phyloP scores from a whole-genome alignment of 257 asterid genomes.

The Solanum acaule region DNA sequence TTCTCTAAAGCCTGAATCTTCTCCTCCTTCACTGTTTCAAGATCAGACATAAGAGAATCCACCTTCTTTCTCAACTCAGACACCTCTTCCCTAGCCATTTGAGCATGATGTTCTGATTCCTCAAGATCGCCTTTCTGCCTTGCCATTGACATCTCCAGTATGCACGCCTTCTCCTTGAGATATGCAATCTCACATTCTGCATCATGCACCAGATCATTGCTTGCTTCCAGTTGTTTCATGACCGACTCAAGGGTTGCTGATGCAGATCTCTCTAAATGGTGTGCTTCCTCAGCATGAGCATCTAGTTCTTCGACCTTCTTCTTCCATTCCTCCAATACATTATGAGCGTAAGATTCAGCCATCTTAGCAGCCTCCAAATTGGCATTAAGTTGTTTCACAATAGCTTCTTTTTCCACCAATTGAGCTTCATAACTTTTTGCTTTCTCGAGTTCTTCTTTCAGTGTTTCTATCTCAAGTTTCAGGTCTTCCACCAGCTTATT shows the following conservation, averaged over 20 bases:
- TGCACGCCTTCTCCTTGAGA: conserved; percentile 70
- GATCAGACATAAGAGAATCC: conserved; percentile 53
- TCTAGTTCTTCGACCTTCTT: conserved; percentile 50
- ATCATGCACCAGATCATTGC: conserved; percentile 60
- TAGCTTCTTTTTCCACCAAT: conserved; percentile 57
- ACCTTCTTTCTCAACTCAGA: conserved; percentile 47
- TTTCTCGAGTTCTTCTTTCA: conserved; percentile 49
- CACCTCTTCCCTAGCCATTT: conserved; percentile 56
- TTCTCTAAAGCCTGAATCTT: conserved; percentile 51
- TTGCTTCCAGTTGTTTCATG: conserved; percentile 76
- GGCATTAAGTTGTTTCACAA: conserved; percentile 68
- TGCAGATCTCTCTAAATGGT: conserved; percentile 71
- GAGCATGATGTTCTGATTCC: conserved; percentile 48
- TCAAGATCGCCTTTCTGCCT: conserved; percentile 67
- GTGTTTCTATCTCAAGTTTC: conserved; percentile 52
- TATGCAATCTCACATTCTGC: conserved; percentile 61
- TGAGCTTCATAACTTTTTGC: conserved; percentile 42
- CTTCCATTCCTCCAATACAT: conserved; percentile 69
- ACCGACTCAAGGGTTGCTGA: conserved; percentile 75
- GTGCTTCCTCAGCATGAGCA: conserved; percentile 62
- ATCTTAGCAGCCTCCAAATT: conserved; percentile 83
- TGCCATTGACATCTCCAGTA: conserved; percentile 56
- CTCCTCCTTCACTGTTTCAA: conserved; percentile 61
- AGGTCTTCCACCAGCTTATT: conserved; percentile 41
- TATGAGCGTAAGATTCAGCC: conserved; percentile 68